Percentiles rank a stretch among this genome's conserved stretches.
phyloP scores from a whole-genome alignment of 2,329 filamentous ascomycete species.

The Colletotrichum sp. region DNA sequence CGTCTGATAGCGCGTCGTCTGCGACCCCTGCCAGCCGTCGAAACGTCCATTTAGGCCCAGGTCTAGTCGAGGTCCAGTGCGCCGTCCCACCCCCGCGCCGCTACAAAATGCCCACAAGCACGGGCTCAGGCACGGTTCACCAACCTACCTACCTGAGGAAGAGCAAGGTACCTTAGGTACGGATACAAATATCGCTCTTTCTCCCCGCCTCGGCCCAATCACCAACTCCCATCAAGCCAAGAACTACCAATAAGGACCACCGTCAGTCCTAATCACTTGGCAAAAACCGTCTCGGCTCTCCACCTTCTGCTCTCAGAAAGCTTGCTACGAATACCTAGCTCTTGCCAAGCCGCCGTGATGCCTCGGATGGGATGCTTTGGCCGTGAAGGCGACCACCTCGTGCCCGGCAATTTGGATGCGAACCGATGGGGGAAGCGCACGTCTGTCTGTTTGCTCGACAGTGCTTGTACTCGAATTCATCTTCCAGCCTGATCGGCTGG shows the following conservation, averaged over 20 bases:
- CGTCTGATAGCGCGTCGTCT: neutral
- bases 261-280: constrained; percentile 11
- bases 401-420: neutral
- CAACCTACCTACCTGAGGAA: neutral
- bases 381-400: neutral
- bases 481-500: neutral
- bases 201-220: neutral
- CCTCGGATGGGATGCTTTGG: constrained; percentile 4
- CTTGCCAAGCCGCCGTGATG: constrained; percentile 16
- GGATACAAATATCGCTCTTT: constrained; percentile 7
- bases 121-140: neutral
- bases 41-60: neutral
- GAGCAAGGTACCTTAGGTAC: neutral
- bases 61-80: neutral
- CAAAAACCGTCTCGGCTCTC: neutral
- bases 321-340: neutral
- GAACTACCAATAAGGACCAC: neutral
- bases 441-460: neutral
- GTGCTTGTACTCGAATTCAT: neutral
- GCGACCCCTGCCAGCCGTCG: neutral
- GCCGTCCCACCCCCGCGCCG: constrained; percentile 17
- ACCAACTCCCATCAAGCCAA: neutral
- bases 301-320: constrained; percentile 19
- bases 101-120: neutral
- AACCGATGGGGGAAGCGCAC: neutral